Percentiles rank a stretch among this genome's conserved stretches.
phyloP scores from a whole-genome alignment of 202 grass and related monocot species.

The Sporobolus alterniflorus region DNA sequence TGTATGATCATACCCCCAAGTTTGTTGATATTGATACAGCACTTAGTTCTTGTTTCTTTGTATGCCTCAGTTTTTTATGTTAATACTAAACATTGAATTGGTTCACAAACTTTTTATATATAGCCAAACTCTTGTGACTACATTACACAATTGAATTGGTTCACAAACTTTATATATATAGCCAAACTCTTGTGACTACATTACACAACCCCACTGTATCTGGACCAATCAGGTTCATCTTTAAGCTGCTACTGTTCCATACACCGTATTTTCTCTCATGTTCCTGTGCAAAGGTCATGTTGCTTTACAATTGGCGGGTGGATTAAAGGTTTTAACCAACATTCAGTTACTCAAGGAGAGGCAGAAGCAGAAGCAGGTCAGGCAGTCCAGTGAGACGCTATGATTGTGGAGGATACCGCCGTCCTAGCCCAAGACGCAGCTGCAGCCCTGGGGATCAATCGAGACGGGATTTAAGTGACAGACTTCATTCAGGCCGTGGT shows the following conservation, averaged over 20 bases:
- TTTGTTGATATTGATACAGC: neutral
- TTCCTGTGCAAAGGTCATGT: constrained; percentile 18
- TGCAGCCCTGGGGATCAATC: constrained; percentile 37
- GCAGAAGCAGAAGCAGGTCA: constrained; percentile 63
- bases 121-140: neutral
- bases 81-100: constrained; percentile 28
- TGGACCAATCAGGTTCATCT: neutral
- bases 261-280: neutral
- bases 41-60: neutral
- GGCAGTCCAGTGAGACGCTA: constrained; percentile 42
- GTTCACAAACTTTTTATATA: neutral
- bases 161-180: neutral
- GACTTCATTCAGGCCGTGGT: constrained; percentile 41
- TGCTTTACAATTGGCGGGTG: neutral
- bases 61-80: constrained; percentile 41
- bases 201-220: neutral
- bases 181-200: neutral
- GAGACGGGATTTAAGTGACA: constrained; percentile 11
- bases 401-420: constrained; percentile 44
- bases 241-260: neutral
- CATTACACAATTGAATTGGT: constrained; percentile 1
- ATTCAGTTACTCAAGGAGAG: constrained; percentile 58
- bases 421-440: constrained; percentile 53
- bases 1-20: neutral
- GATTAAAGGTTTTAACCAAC: neutral